Percentiles rank a stretch among this genome's conserved stretches.
Conservation (phyloP, 805 yeast genomes). For the Wickerhamiella brachini region DNA sequence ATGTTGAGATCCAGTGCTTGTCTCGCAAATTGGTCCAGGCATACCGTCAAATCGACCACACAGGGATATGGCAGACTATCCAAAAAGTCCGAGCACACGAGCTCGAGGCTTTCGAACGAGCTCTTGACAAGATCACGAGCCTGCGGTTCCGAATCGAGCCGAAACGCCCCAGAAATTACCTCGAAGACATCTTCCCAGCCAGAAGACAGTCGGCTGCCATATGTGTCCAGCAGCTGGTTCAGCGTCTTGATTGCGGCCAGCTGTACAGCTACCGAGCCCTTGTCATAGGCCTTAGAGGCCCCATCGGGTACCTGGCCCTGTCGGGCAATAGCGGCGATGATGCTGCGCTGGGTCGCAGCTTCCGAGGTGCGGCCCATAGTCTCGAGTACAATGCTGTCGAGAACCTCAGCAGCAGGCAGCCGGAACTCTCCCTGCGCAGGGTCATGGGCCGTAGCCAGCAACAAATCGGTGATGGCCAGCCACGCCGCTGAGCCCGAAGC, state of each 20-base stretch:
- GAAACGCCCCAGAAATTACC: conserved; percentile 30
- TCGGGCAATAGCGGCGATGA: not conserved
- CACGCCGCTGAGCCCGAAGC: conserved; percentile 29
- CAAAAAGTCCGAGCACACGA: conserved; percentile 76
- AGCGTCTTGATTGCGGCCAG: conserved; percentile 48
- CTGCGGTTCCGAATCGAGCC: not conserved
- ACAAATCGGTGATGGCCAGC: conserved; percentile 33
- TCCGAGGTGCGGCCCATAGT: conserved; percentile 20
- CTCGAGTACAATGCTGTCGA: conserved; percentile 34
- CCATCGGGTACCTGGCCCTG: not conserved
- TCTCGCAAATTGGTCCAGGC: conserved; percentile 53
- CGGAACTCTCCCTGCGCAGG: conserved; percentile 27
- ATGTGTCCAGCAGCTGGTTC: conserved; percentile 62
- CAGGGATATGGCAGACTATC: conserved; percentile 55
- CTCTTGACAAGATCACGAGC: conserved; percentile 35
- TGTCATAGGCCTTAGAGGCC: conserved; percentile 28
- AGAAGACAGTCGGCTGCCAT: conserved; percentile 45
- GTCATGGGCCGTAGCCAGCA: conserved; percentile 28
- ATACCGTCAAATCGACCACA: conserved; percentile 51
- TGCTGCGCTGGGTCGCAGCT: not conserved
- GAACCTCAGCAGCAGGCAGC: conserved; percentile 34
- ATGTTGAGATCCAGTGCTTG: conserved; percentile 70
- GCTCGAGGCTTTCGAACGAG: conserved; percentile 70
- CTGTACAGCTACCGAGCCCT: conserved; percentile 47
- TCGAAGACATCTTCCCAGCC: conserved; percentile 65